Conservation (phyloP, 2,329 filamentous ascomycete species). For the Fusarium sp. region DNA sequence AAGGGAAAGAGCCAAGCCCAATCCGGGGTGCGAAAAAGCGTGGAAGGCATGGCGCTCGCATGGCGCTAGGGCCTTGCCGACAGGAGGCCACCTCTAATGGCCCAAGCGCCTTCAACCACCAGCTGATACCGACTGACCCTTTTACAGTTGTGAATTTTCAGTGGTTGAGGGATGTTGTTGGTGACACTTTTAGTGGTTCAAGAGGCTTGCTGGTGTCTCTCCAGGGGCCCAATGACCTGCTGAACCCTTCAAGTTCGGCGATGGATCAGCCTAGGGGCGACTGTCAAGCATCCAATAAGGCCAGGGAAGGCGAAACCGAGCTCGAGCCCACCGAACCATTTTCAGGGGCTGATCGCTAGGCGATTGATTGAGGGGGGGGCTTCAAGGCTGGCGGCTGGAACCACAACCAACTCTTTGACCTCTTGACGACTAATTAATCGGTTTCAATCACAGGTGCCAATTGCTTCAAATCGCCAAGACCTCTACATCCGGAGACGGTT, state of each 20-base stretch:
- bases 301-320: constrained; percentile 13
- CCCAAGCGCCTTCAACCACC: constrained; percentile 19
- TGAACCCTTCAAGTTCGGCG: not conserved
- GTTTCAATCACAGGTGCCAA: not conserved
- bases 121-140: constrained; percentile 20
- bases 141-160: constrained; percentile 18
- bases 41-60: constrained; percentile 34
- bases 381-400: constrained; percentile 3
- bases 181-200: constrained; percentile 13
- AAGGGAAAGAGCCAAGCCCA: constrained; percentile 26
- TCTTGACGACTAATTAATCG: constrained; percentile 6
- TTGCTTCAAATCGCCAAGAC: not conserved
- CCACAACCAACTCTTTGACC: constrained; percentile 10
- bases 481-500: not conserved
- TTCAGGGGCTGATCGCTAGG: constrained; percentile 30
- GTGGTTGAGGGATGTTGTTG: constrained; percentile 9
- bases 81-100: constrained; percentile 7
- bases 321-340: constrained; percentile 28
- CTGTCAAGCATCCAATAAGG: constrained; percentile 4
- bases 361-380: constrained; percentile 13
- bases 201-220: not conserved
- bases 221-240: constrained; percentile 10
- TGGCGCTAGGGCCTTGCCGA: constrained; percentile 35
- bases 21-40: not conserved
- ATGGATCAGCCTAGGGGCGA: constrained; percentile 1